Evolutionary conservation across 208 protist species (phyloP), one percentile per base, ranked within the genome.

Genomic region (Wallacemonas rigidus): DNA sequence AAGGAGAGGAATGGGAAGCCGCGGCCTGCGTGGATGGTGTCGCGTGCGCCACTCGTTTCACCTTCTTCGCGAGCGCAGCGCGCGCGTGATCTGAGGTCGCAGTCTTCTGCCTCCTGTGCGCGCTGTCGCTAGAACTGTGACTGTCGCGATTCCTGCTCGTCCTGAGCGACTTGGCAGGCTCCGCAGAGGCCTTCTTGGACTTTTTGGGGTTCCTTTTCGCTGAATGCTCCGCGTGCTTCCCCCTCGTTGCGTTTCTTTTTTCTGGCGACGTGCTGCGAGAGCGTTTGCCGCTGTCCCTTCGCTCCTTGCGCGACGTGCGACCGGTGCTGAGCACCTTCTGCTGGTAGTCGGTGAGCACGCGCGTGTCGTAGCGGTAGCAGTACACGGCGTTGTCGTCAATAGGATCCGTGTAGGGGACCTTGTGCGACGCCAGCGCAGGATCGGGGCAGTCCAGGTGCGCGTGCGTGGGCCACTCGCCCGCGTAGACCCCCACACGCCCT

Each of bases 391-490:
- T 95, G 45, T 76, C 60, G n/a, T 75, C 50, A 36, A 95, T 91
- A 9, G 67, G 58, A 15, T 36, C 54, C 4, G 82, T 85, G 74
- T 85, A 89, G 51, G 73, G 60, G 35, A 56, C 60, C 43, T 73
- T 82, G 14, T 86, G 47, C 63, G 75, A 71, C 11, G 78, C 79
- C 39, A 96, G 80, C 9, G 69, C 86, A 1, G 67, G 65, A 75
- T 95, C 90, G 5, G 90, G 90, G 74, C 92, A 97, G 47, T 76
- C 62, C n/a, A 97, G 44, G 45, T 67, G 67, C 17, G 80, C 86
- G 48, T 92, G 80, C 15, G 57, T 79, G n/a, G 85, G 86, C 81
- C 85, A 94, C 71, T 82, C 88, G 38, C 67, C 71, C 36, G 75
- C 74, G 73, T 86, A 93, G 15, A 68, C 69, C 15, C 87, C 88